Evolutionary conservation across 1,284 basidiomycete species (phyloP), one percentile per base, ranked within the genome.

Genomic region (Sporisorium reilianum): DNA sequence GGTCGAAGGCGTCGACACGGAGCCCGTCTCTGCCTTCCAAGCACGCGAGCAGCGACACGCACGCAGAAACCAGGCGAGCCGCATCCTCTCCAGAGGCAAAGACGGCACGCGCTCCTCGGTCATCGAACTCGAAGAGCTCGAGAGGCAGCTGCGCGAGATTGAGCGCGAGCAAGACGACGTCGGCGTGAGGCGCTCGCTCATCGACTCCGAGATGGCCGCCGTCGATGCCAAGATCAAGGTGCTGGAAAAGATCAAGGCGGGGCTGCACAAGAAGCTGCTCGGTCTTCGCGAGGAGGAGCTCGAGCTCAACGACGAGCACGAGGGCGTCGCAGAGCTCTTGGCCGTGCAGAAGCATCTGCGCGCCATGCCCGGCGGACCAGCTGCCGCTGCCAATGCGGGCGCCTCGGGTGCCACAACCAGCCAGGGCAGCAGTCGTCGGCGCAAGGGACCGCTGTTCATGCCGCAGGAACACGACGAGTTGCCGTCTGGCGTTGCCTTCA

Each of bases 391-490:
- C 48, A 68, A 67, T 20, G 61, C 62, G 3, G 72, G 55, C 14
- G 76, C 72, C 7, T 51, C 68, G 16, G 71, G 76, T 3, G 68
- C 65, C 3, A 67, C 62, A 1, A 61, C 71, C 6, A 55, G 56
- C 26, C 65, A 71, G 30, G 36, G 75, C 57, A 64, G 68, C 59
- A 77, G 76, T n/a, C 64, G 81, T 46, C 62, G 80, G 20, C 62
- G 73, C 28, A 77, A 78, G 41, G 80, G 75, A 11, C 95, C 96
- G 0, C 92, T 93, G 9, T 99, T 99, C 87, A 86, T 99, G 64
- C 96, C 96, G 2, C 96, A 94, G 16, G 97, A 99, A 85, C 97
- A 99, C 79, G 94, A 97, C 80, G 94, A 97, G 61, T 87, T 99
- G 59, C 97, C 96, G 5, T 90, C 91, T 7, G 94, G 93, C 4